These are phyloP conservation scores for Acidomyces sp. DNA, from an alignment of 495 filamentous ascomycete genomes.

Conservation along the genomic window DNA sequence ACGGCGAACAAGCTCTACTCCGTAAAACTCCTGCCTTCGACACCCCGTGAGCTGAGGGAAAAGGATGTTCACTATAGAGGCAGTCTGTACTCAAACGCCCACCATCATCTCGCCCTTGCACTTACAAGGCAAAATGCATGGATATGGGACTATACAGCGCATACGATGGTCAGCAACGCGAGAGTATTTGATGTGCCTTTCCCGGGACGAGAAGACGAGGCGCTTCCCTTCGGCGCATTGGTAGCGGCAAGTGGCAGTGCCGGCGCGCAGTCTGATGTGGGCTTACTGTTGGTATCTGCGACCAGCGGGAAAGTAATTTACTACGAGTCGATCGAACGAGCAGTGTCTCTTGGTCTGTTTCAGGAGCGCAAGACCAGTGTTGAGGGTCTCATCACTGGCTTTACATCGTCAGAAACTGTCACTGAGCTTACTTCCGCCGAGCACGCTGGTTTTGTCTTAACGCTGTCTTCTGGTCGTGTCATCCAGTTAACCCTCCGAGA, in stretches of 20 bases:
- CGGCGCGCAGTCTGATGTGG: constrained; percentile 59
- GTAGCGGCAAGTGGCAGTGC: constrained; percentile 54
- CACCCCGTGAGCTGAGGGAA: constrained; percentile 14
- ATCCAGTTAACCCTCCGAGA: constrained; percentile 78
- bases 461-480: constrained; percentile 69
- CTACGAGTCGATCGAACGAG: constrained; percentile 86
- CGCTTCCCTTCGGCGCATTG: constrained; percentile 66
- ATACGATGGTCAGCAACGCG: constrained; percentile 41
- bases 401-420: constrained; percentile 66
- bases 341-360: constrained; percentile 59
- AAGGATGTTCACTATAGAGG: constrained; percentile 10
- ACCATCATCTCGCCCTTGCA: constrained; percentile 49
- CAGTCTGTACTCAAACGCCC: neutral
- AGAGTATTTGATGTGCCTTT: constrained; percentile 62
- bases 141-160: constrained; percentile 67
- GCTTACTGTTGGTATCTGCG: constrained; percentile 72
- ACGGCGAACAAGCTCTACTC: constrained; percentile 77
- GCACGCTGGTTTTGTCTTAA: constrained; percentile 70
- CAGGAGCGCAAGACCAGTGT: constrained; percentile 65
- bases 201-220: constrained; percentile 48
- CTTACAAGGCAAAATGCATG: constrained; percentile 68
- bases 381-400: constrained; percentile 54
- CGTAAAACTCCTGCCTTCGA: constrained; percentile 68
- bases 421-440: constrained; percentile 68
- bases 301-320: constrained; percentile 73